phyloP scores from a whole-genome alignment of 1,139 yeast genomes.

The Yamadazyma siamensis region DNA sequence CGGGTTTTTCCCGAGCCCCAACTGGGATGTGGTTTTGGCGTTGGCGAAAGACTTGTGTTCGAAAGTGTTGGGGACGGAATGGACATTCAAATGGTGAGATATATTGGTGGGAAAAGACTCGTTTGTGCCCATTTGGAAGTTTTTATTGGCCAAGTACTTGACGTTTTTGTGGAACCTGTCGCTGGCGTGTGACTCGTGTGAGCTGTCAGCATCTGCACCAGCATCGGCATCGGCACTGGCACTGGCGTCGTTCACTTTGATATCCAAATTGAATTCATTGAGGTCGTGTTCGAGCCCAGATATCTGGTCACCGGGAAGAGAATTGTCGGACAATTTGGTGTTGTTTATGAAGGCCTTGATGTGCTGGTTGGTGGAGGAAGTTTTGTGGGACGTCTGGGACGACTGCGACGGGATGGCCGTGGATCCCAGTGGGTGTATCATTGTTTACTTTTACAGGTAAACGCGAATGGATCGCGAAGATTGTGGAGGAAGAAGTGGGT shows the following conservation, averaged over 20 bases:
- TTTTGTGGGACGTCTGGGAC: neutral
- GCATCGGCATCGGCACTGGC: constrained; percentile 2
- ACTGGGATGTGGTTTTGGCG: constrained; percentile 36
- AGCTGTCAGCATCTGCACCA: too few species aligned
- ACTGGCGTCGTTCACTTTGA: constrained; percentile 6
- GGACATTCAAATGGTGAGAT: too few species aligned
- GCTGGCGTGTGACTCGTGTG: constrained; percentile 10
- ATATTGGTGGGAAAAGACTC: constrained; percentile 12
- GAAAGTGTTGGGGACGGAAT: constrained; percentile 45
- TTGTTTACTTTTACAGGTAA: constrained; percentile 1
- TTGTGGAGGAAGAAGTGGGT: too few species aligned
- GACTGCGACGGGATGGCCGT: neutral
- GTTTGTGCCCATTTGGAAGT: constrained; percentile 22
- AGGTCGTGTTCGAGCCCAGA: constrained; percentile 4
- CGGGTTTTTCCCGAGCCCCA: too few species aligned
- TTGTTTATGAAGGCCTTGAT: constrained; percentile 11
- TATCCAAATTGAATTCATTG: constrained; percentile 12
- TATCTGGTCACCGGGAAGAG: constrained; percentile 1
- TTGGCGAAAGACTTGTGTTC: constrained; percentile 46
- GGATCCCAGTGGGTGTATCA: neutral
- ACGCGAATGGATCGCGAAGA: too few species aligned
- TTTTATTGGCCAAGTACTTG: constrained; percentile 32
- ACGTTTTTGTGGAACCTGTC: constrained; percentile 30
- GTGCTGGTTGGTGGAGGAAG: constrained; percentile 8
- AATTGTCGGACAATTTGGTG: constrained; percentile 11